phyloP scores from a whole-genome alignment of 768 basidiomycete species.

The Serendipita sp. region DNA sequence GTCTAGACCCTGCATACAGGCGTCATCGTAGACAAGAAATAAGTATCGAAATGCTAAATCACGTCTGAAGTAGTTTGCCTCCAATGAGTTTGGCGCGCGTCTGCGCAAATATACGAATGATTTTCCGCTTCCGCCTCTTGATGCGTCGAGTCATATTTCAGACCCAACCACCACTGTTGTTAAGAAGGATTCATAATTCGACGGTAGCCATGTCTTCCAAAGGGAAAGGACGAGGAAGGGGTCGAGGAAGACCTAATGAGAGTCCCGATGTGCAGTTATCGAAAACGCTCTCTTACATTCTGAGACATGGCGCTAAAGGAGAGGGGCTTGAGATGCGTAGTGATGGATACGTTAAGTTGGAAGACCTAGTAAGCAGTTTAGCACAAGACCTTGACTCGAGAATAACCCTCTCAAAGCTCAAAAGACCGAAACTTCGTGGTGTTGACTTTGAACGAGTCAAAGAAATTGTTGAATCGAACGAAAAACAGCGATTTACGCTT shows the following conservation, averaged over 20 bases:
- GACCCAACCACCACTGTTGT: neutral
- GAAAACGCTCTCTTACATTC: conserved; percentile 78
- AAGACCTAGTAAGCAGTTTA: conserved; percentile 57
- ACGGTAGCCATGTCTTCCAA: neutral
- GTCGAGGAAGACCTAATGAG: conserved; percentile 27
- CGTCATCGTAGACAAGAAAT: too few species aligned
- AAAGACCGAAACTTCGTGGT: conserved; percentile 47
- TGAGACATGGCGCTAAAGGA: conserved; percentile 76
- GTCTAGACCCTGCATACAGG: too few species aligned
- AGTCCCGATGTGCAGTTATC: conserved; percentile 54
- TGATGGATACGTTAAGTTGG: conserved; percentile 75
- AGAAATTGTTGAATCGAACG: conserved; percentile 48
- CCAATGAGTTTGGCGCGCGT: neutral
- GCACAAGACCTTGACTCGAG: neutral
- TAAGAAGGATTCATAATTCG: neutral
- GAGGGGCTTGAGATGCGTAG: conserved; percentile 59
- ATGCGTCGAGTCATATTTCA: conserved; percentile 1
- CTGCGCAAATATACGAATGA: neutral
- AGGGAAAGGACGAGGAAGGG: neutral
- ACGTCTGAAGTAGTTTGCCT: too few species aligned
- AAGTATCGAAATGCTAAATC: too few species aligned
- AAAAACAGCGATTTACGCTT: conserved; percentile 50
- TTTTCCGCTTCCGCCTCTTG: neutral
- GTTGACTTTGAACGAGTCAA: conserved; percentile 40
- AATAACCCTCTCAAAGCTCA: conserved; percentile 33